Percentiles rank a stretch among this genome's conserved stretches.
Evolutionary conservation across 2,329 filamentous ascomycete genomes (phyloP).

Genomic region (Aspergillus pseudoterreus): DNA sequence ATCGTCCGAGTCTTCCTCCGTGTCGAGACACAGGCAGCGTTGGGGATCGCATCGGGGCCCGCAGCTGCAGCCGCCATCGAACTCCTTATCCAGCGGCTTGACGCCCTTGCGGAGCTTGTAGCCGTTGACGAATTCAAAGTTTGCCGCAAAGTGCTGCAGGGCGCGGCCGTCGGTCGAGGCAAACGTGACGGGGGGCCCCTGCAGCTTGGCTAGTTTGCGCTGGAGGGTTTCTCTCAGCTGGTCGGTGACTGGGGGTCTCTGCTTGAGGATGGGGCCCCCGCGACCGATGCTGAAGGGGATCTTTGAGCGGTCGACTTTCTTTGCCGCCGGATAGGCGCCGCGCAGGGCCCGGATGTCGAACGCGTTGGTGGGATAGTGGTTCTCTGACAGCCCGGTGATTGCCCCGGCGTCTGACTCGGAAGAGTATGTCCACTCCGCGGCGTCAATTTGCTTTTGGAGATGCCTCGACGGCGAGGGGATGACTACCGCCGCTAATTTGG

Average conservation of each 20-base stretch:
- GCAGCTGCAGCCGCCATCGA: slow-evolving; percentile 34
- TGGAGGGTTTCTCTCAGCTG: slow-evolving; percentile 17
- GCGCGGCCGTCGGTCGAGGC: slow-evolving; percentile 9
- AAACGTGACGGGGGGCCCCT: slow-evolving; percentile 28
- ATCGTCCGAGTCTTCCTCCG: slow-evolving; percentile 19
- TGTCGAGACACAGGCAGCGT: slow-evolving; percentile 27
- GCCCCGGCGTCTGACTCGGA: background rate
- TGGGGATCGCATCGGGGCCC: slow-evolving; percentile 19
- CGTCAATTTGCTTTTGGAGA: slow-evolving; percentile 14
- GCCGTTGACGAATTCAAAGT: slow-evolving; percentile 38
- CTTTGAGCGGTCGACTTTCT: slow-evolving; percentile 11
- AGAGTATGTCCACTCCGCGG: slow-evolving; percentile 4
- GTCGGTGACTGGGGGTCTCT: slow-evolving; percentile 1
- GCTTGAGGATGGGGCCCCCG: slow-evolving; percentile 8
- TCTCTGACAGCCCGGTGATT: slow-evolving; percentile 15
- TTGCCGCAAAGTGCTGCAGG: slow-evolving; percentile 24
- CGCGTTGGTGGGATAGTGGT: slow-evolving; percentile 21
- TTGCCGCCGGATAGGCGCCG: slow-evolving; percentile 17
- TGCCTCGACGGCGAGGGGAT: slow-evolving; percentile 21
- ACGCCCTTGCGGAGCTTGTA: slow-evolving; percentile 35
- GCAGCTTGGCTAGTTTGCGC: slow-evolving; percentile 21
- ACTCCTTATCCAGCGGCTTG: slow-evolving; percentile 21
- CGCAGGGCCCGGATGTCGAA: slow-evolving; percentile 14
- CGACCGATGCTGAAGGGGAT: slow-evolving; percentile 8
- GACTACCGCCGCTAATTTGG: slow-evolving; percentile 16